These are phyloP conservation scores for Corymbia maculata DNA, from an alignment of 345 rosid genomes.

Conservation along the genomic window DNA sequence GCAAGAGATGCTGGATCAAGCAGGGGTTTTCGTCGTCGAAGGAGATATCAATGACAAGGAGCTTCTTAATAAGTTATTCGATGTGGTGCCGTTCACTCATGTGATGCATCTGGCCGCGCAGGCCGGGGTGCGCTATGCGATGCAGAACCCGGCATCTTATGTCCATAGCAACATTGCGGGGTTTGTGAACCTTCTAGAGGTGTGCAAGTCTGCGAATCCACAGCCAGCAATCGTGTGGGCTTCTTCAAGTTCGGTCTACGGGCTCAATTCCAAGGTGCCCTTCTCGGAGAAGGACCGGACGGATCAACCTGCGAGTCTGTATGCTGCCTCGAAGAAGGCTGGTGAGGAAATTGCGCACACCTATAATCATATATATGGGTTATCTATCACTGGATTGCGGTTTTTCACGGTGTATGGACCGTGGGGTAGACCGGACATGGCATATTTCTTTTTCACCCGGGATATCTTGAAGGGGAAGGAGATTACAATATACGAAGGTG, in stretches of 20 bases:
- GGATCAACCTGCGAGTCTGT: slow-evolving; percentile 29
- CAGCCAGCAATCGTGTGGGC: slow-evolving; percentile 30
- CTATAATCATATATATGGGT: slow-evolving; percentile 24
- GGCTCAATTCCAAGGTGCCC: slow-evolving; percentile 19
- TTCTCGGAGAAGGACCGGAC: slow-evolving; percentile 28
- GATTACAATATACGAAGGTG: slow-evolving; percentile 13
- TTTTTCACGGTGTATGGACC: slow-evolving; percentile 30
- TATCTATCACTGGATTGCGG: slow-evolving; percentile 23
- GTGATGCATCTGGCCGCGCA: slow-evolving; percentile 32
- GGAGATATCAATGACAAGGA: slow-evolving; percentile 20
- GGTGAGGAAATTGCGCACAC: slow-evolving; percentile 30
- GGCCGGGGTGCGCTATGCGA: slow-evolving; percentile 32
- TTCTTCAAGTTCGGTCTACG: slow-evolving; percentile 26
- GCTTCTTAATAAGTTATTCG: slow-evolving; percentile 16
- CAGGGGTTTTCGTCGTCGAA: slow-evolving; percentile 12
- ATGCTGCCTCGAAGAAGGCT: slow-evolving; percentile 29
- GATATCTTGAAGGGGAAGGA: slow-evolving; percentile 24
- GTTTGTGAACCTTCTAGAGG: slow-evolving; percentile 14
- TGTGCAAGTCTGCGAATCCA: slow-evolving; percentile 14
- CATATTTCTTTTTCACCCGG: slow-evolving; percentile 24
- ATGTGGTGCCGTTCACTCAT: slow-evolving; percentile 19
- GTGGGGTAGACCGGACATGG: slow-evolving; percentile 33
- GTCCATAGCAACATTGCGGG: slow-evolving; percentile 20
- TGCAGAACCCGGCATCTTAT: slow-evolving; percentile 25
- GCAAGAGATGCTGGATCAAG: slow-evolving; percentile 2